Conservation (phyloP, 768 basidiomycete genomes). For the Hygrocybe coccinea region DNA sequence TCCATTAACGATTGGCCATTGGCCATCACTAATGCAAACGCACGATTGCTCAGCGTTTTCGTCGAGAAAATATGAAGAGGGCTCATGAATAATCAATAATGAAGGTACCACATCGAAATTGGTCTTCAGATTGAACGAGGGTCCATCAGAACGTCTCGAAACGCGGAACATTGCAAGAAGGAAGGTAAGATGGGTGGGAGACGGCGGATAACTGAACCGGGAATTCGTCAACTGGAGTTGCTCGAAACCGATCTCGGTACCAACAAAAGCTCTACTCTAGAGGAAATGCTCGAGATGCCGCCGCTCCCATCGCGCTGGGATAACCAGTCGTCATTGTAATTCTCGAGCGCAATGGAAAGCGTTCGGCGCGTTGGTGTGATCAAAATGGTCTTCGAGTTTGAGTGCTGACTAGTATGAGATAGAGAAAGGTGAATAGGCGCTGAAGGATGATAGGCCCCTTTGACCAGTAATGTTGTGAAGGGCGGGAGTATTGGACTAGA, state of each 20-base stretch:
- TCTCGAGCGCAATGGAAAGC: constrained; percentile 39
- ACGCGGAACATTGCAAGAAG: constrained; percentile 48
- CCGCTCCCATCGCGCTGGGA: constrained; percentile 39
- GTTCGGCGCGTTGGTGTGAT: constrained; percentile 49
- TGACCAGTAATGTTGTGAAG: constrained; percentile 56
- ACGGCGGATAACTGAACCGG: constrained; percentile 55
- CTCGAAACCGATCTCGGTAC: constrained; percentile 22
- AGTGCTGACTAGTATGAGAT: constrained; percentile 38
- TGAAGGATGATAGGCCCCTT: constrained; percentile 60
- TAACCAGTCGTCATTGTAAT: constrained; percentile 56
- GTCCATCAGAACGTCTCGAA: constrained; percentile 20
- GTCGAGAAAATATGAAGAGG: constrained; percentile 48
- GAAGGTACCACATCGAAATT: constrained; percentile 36
- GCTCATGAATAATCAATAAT: constrained; percentile 57
- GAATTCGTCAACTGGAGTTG: not conserved
- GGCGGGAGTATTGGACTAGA: constrained; percentile 46
- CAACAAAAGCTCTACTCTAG: constrained; percentile 53
- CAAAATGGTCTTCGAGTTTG: constrained; percentile 39
- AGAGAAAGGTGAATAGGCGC: constrained; percentile 66
- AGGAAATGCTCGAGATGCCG: constrained; percentile 31
- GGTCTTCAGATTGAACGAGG: constrained; percentile 23
- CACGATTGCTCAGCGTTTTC: constrained; percentile 1
- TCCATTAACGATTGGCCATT: constrained; percentile 1
- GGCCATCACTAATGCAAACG: not conserved
- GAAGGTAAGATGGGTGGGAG: constrained; percentile 50